Evolutionary conservation across 2,329 filamentous ascomycete genomes (phyloP), one percentile per base, ranked within the genome.

Genomic region (Neopestalotiopsis clavispora): DNA sequence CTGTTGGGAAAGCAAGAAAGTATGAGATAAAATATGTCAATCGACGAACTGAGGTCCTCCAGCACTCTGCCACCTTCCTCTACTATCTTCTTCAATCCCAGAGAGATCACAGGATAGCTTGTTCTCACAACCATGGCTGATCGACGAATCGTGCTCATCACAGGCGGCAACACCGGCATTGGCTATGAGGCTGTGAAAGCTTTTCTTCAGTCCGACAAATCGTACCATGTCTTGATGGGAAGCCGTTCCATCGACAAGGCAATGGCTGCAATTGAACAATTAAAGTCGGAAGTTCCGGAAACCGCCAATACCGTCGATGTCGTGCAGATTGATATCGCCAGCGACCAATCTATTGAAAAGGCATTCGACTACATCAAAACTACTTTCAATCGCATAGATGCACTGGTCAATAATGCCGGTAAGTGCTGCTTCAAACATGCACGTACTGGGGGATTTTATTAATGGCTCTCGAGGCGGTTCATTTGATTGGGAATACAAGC

Each of bases 121-220:
- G 23, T 12, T 1, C n/a, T 13, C 32, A 30, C 17, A 20, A 66
- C 6, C 30, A 66, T 66, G 64, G 14, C 28, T 13, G 64, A 66
- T 12, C 52, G 38, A 28, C 52, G 42, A n/a, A 65, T 87, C 69
- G 75, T 90, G n/a, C 76, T 91, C 58, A 84, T 91, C 71, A 91
- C 89, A 1, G 89, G 89, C 45, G 88, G 82, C 69, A 91, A 90
- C 72, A 89, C 85, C 0, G 89, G 89, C 17, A 83, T 92, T 23
- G 90, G 90, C 2, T 85, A 84, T 49, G 85, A 91, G 71, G 83
- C 81, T 7, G 84, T 90, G 64, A 89, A 86, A 70, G 84, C 87
- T 1, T 79, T 91, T 0, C 79, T 83, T 59, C 71, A 78, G 12
- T 87, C 89, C 0, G 66, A 70, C 30, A 38, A 75, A 0, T 78